Conservation (phyloP, 768 basidiomycete species). For the Amanita rubescens region DNA sequence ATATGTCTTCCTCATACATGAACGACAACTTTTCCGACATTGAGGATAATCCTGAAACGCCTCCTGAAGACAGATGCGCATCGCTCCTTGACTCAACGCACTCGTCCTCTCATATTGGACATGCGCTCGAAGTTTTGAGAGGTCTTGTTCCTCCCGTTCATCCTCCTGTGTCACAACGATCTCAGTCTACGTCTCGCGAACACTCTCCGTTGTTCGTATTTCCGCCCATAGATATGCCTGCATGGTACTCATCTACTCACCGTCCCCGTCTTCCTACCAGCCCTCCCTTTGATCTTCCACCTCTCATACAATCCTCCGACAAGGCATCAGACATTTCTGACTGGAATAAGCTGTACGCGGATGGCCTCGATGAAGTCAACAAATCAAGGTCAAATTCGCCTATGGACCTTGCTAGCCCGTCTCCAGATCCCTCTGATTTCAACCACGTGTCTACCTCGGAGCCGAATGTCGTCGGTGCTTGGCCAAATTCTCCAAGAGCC, state of each 20-base stretch:
- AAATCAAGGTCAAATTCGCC: constrained; percentile 6
- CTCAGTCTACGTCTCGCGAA: background rate
- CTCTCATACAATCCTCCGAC: background rate
- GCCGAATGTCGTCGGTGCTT: constrained; percentile 35
- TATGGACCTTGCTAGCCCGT: constrained; percentile 10
- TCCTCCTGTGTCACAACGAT: constrained; percentile 4
- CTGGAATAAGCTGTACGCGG: background rate
- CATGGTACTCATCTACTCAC: constrained; percentile 1
- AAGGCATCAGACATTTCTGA: constrained; percentile 1
- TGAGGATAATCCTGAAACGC: constrained; percentile 36
- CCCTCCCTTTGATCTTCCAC: constrained; percentile 5
- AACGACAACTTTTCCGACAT: constrained; percentile 43
- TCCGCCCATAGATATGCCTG: constrained; percentile 5
- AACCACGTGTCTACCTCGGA: constrained; percentile 19
- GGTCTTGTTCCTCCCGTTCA: constrained; percentile 9
- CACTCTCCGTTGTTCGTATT: constrained; percentile 6
- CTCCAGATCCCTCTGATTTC: constrained; percentile 2
- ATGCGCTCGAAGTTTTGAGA: constrained; percentile 8
- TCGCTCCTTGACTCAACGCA: background rate
- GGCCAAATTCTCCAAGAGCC: constrained; percentile 30
- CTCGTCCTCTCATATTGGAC: constrained; percentile 3
- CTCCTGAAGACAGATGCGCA: background rate
- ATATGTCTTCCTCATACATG: constrained; percentile 22
- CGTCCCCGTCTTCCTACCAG: constrained; percentile 5
- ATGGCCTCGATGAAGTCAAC: background rate